Percentiles rank a stretch among this genome's conserved stretches.
Conservation (phyloP, 2,329 filamentous ascomycete genomes). For the Bisporella sp. region DNA sequence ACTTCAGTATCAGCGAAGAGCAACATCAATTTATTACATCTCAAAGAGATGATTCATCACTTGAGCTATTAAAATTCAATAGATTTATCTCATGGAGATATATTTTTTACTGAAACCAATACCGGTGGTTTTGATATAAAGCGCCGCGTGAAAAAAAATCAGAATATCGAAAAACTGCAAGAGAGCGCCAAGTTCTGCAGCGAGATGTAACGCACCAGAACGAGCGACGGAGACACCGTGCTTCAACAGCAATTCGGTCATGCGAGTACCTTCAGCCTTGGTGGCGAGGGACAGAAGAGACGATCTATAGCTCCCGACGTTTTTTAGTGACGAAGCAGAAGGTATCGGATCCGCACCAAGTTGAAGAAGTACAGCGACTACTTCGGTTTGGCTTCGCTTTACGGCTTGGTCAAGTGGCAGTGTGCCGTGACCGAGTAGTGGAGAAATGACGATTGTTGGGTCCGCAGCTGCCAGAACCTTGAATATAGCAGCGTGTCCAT, state of each 20-base stretch:
- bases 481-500: slow-evolving; percentile 1
- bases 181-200: neutral
- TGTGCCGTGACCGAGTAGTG: neutral
- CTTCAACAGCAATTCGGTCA: slow-evolving; percentile 1
- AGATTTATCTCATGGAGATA: too few relatives aligned
- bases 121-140: too few relatives aligned
- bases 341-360: slow-evolving; percentile 1
- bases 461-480: neutral
- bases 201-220: neutral
- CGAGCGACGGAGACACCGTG: neutral
- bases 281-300: neutral
- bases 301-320: neutral
- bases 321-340: neutral
- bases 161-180: too few relatives aligned
- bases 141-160: too few relatives aligned
- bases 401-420: slow-evolving; percentile 1
- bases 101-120: too few relatives aligned
- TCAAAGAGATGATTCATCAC: too few relatives aligned
- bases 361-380: neutral
- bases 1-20: too few relatives aligned
- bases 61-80: too few relatives aligned
- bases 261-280: slow-evolving; percentile 1
- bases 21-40: too few relatives aligned
- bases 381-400: slow-evolving; percentile 1
- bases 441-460: neutral